Base-by-base conservation (phyloP, 345 rosid species). In the Anacardium occidentale region DNA sequence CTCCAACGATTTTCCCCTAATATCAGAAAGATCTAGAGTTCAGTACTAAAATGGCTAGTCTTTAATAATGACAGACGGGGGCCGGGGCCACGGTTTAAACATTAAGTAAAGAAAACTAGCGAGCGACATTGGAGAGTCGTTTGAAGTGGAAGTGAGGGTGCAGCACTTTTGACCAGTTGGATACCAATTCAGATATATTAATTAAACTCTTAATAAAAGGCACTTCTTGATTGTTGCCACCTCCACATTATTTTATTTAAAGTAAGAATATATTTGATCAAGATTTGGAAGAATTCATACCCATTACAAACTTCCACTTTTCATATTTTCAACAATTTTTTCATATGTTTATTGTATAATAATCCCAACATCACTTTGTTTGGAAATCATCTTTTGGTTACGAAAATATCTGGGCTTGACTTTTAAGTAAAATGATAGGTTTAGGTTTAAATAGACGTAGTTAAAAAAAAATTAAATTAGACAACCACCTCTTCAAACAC, bases 401-500 rank as follows among this genome's bases (percentile, higher is more conserved):
- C n/a, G n/a, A n/a, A n/a, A n/a, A n/a, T n/a, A n/a, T n/a, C n/a
- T n/a, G n/a, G n/a, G n/a, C n/a, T n/a, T n/a, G n/a, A n/a, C n/a
- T n/a, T n/a, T n/a, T n/a, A n/a, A n/a, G n/a, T n/a, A n/a, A n/a
- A n/a, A n/a, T n/a, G n/a, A n/a, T n/a, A n/a, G n/a, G n/a, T n/a
- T n/a, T n/a, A n/a, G n/a, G n/a, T n/a, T n/a, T n/a, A n/a, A n/a
- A n/a, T n/a, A n/a, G n/a, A n/a, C n/a, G n/a, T n/a, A n/a, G n/a
- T n/a, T n/a, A n/a, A n/a, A n/a, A n/a, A n/a, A n/a, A n/a, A n/a
- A n/a, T n/a, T n/a, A n/a, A n/a, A n/a, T n/a, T n/a, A n/a, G n/a
- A n/a, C n/a, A n/a, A 86, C 71, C 90, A 77, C 20, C 83, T 88
- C 83, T 81, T 91, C 80, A 94, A 94, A 85, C n/a, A 86, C 90